Evolutionary conservation across 805 yeast species (phyloP).

Genomic region (Lipomyces spencermartinsiae): DNA sequence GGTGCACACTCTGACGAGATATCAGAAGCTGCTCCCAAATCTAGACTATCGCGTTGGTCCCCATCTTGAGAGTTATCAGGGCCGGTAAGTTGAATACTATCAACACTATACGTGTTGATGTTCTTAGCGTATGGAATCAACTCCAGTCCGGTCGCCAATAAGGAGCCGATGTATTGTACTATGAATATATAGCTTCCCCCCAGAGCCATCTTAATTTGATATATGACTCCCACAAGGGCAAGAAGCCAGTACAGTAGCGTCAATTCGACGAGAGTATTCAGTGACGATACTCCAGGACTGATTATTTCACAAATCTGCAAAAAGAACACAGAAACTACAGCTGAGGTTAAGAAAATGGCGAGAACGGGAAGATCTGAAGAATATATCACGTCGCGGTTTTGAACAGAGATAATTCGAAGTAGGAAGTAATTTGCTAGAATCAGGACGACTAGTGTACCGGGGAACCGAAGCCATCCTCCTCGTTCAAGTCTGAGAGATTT

Average conservation of each 20-base stretch:
- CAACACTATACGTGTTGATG: neutral
- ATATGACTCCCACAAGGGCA: slow-evolving; percentile 2
- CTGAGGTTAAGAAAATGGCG: slow-evolving; percentile 10
- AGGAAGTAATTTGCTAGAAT: slow-evolving; percentile 11
- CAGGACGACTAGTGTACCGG: slow-evolving; percentile 14
- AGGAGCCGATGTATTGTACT: slow-evolving; percentile 21
- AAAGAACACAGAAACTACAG: slow-evolving; percentile 8
- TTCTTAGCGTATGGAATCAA: slow-evolving; percentile 13
- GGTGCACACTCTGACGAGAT: neutral
- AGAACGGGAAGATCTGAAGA: slow-evolving; percentile 31
- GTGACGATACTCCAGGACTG: slow-evolving; percentile 13
- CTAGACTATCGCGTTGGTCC: neutral
- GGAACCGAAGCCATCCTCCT: slow-evolving; percentile 29
- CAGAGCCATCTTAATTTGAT: slow-evolving; percentile 4
- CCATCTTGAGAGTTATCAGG: neutral
- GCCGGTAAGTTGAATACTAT: neutral
- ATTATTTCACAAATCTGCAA: slow-evolving; percentile 12
- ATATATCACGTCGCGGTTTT: slow-evolving; percentile 25
- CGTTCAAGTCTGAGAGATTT: slow-evolving; percentile 6
- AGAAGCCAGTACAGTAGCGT: slow-evolving; percentile 25
- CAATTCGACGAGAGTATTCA: slow-evolving; percentile 20
- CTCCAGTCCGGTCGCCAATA: slow-evolving; percentile 11
- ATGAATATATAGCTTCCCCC: slow-evolving; percentile 26
- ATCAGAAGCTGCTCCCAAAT: neutral
- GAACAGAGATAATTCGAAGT: neutral